Evolutionary conservation across 495 filamentous ascomycete species (phyloP).

Genomic region (Podospora pseudopauciseta): DNA sequence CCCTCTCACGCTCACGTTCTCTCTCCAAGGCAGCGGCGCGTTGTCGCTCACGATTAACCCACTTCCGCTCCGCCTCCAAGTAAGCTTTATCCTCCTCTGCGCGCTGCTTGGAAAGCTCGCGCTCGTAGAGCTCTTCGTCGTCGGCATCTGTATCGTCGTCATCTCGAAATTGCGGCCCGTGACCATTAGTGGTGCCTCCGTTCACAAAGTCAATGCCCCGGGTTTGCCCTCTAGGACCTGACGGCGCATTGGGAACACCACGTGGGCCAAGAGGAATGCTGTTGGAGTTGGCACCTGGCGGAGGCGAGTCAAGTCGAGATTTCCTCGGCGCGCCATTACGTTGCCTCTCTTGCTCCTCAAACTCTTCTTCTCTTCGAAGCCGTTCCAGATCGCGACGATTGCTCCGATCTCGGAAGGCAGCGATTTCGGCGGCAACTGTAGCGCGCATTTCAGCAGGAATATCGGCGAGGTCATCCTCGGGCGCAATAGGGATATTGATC

Average conservation of each 20-base stretch:
- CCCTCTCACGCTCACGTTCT: conserved; percentile 71
- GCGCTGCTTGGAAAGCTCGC: conserved; percentile 65
- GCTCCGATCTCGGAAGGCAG: conserved; percentile 87
- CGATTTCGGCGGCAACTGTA: conserved; percentile 90
- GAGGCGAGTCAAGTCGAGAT: conserved; percentile 67
- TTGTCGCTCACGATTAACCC: conserved; percentile 83
- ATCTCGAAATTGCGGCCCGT: conserved; percentile 51
- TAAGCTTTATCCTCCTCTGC: conserved; percentile 76
- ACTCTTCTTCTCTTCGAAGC: conserved; percentile 80
- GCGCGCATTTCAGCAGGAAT: conserved; percentile 97
- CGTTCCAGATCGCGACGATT: conserved; percentile 85
- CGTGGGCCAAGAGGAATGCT: conserved; percentile 77
- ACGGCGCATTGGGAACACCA: conserved; percentile 72
- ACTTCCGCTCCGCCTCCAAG: conserved; percentile 80
- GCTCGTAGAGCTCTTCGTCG: conserved; percentile 78
- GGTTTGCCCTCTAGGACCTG: conserved; percentile 65
- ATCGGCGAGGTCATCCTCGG: conserved; percentile 92
- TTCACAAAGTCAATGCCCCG: conserved; percentile 75
- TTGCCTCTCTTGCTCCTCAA: conserved; percentile 79
- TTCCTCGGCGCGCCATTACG: conserved; percentile 61
- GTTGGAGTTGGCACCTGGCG: conserved; percentile 55
- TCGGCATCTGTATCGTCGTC: conserved; percentile 87
- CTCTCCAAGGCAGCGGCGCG: conserved; percentile 79
- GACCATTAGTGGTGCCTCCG: conserved; percentile 61
- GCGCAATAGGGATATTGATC: conserved; percentile 82